Percentiles rank a stretch among this genome's conserved stretches.
Conservation (phyloP, 2,329 filamentous ascomycete species). For the Coniochaeta pulveracea region DNA sequence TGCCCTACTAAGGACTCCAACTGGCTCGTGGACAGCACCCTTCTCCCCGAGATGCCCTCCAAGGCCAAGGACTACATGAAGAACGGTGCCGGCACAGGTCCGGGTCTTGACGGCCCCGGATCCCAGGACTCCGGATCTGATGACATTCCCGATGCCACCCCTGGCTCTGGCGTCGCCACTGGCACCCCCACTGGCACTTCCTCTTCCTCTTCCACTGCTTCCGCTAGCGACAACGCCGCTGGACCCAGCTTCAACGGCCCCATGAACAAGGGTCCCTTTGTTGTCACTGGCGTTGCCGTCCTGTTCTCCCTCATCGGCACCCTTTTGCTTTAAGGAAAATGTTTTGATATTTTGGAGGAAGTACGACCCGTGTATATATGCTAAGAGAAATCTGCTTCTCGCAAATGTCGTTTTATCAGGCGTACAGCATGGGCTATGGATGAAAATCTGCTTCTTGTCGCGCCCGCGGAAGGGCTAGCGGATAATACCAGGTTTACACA, state of each 20-base stretch:
- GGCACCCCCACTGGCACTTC: too few species aligned
- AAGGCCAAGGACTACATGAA: conserved; percentile 38
- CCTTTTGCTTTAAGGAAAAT: conserved; percentile 22
- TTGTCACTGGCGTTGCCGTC: conserved; percentile 21
- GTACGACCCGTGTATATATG: too few species aligned
- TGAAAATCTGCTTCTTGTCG: too few species aligned
- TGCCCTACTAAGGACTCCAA: conserved; percentile 36
- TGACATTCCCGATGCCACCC: conserved; percentile 15
- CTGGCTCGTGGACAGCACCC: conserved; percentile 40
- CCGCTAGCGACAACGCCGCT: conserved; percentile 21
- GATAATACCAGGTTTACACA: too few species aligned
- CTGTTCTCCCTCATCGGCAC: conserved; percentile 26
- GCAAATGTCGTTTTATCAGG: too few species aligned
- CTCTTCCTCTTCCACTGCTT: too few species aligned
- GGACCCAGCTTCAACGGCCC: conserved; percentile 17
- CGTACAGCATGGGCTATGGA: too few species aligned
- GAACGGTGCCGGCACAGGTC: conserved; percentile 39
- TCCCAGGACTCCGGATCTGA: conserved; percentile 40
- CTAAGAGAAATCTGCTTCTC: too few species aligned
- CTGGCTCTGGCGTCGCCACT: conserved; percentile 25
- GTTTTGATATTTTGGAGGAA: too few species aligned
- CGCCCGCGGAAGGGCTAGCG: too few species aligned
- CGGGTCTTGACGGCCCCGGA: conserved; percentile 39
- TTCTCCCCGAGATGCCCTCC: conserved; percentile 39
- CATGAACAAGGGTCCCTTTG: conserved; percentile 25